phyloP scores from a whole-genome alignment of 768 basidiomycete genomes.

The Gymnopilus dilepis region DNA sequence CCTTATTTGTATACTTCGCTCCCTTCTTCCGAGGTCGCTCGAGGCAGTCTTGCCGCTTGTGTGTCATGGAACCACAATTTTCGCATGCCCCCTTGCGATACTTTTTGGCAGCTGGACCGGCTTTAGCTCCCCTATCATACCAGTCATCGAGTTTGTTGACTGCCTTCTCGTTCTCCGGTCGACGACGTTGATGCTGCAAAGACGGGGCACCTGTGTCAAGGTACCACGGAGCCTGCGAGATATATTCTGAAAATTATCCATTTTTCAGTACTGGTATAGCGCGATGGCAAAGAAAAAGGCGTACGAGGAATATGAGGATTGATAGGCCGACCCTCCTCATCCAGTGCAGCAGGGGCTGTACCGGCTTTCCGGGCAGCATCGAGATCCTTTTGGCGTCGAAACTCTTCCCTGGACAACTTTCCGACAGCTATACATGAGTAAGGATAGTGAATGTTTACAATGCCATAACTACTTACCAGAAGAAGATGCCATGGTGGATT shows the following conservation, averaged over 20 bases:
- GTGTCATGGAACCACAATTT: constrained; percentile 97
- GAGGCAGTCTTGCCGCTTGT: constrained; percentile 89
- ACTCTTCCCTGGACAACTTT: constrained; percentile 94
- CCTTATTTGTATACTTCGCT: constrained; percentile 88
- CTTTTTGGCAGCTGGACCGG: constrained; percentile 94
- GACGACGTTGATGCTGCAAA: constrained; percentile 92
- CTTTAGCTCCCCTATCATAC: constrained; percentile 87
- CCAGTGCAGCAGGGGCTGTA: constrained; percentile 94
- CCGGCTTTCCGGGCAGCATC: constrained; percentile 99
- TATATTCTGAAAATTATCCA: constrained; percentile 71
- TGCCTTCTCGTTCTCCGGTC: constrained; percentile 63
- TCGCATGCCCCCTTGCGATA: constrained; percentile 98
- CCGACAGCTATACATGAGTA: constrained; percentile 53
- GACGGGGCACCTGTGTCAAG: constrained; percentile 93
- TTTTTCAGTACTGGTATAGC: constrained; percentile 5
- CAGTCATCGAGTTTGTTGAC: constrained; percentile 81
- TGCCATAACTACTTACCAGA: constrained; percentile 37
- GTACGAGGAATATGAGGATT: constrained; percentile 98
- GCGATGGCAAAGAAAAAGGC: constrained; percentile 32
- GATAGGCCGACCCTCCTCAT: constrained; percentile 94
- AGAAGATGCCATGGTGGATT: constrained; percentile 42
- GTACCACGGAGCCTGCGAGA: constrained; percentile 99
- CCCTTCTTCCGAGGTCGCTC: constrained; percentile 97
- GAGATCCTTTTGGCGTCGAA: constrained; percentile 93
- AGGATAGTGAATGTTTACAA: not conserved